These are phyloP conservation scores for Polyplosphaeria fusca DNA, from an alignment of 495 filamentous ascomycete species.

Conservation along the genomic window DNA sequence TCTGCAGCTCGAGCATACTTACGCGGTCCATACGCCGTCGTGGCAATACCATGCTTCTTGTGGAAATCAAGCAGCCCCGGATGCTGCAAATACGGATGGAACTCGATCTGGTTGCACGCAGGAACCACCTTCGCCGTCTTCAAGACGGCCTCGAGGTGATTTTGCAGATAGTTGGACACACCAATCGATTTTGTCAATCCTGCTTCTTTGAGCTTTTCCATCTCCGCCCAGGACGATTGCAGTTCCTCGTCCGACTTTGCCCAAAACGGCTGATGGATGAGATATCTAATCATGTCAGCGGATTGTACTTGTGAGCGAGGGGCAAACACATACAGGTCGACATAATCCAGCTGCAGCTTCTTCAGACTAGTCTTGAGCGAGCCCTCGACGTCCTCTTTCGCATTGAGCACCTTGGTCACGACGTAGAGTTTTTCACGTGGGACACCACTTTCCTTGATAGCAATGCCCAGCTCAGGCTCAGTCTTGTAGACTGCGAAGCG, in stretches of 20 bases:
- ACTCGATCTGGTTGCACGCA: conserved; percentile 84
- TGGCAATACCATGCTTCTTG: conserved; percentile 64
- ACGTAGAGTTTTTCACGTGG: conserved; percentile 69
- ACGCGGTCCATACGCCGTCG: conserved; percentile 68
- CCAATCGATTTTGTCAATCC: conserved; percentile 77
- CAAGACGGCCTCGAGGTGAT: conserved; percentile 65
- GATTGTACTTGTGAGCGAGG: conserved; percentile 1
- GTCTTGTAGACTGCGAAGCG: conserved; percentile 67
- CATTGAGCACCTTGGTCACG: conserved; percentile 63
- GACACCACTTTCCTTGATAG: conserved; percentile 65
- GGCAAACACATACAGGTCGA: conserved; percentile 58
- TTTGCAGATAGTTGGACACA: conserved; percentile 73
- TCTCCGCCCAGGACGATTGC: conserved; percentile 68
- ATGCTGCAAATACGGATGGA: conserved; percentile 83
- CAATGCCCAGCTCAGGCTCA: conserved; percentile 69
- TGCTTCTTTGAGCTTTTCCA: conserved; percentile 68
- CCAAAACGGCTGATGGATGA: conserved; percentile 76
- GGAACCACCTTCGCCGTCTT: conserved; percentile 62
- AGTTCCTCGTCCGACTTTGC: conserved; percentile 59
- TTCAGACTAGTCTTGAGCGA: conserved; percentile 70
- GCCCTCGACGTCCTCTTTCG: conserved; percentile 54
- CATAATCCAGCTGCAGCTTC: conserved; percentile 73
- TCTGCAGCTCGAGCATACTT: too few species aligned
- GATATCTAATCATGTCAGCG: conserved; percentile 50
- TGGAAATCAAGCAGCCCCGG: conserved; percentile 62